Conservation (phyloP, 306 rosid species). For the Vigna nakashimae region DNA sequence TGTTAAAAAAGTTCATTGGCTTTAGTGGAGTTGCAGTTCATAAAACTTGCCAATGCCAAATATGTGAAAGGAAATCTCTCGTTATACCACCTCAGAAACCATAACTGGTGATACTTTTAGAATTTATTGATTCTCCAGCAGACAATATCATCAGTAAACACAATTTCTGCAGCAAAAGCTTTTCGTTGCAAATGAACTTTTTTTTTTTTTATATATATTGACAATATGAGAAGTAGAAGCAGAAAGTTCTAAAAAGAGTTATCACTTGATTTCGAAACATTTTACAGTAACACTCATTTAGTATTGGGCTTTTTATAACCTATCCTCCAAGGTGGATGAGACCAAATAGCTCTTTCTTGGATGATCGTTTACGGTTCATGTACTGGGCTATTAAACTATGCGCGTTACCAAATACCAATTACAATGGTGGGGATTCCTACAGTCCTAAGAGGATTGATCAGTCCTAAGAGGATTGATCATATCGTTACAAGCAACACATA, state of each 20-base stretch:
- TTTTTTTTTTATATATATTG: neutral
- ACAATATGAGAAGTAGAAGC: neutral
- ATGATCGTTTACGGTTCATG: neutral
- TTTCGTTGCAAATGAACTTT: neutral
- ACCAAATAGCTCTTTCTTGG: neutral
- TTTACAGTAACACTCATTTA: neutral
- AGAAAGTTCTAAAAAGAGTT: neutral
- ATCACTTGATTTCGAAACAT: neutral
- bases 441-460: neutral
- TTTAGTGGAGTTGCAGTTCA: conserved; percentile 1
- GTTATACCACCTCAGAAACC: neutral
- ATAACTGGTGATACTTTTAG: neutral
- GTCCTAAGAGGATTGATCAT: conserved; percentile 8
- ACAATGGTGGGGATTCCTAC: neutral
- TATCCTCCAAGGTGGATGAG: neutral
- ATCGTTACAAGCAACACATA: neutral
- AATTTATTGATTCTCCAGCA: conserved; percentile 30
- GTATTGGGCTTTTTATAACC: neutral
- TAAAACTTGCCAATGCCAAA: conserved; percentile 26
- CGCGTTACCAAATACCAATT: conserved; percentile 1
- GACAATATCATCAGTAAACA: neutral
- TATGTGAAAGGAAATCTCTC: neutral
- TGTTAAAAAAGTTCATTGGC: conserved; percentile 31
- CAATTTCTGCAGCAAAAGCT: conserved; percentile 2
- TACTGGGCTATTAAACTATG: neutral